These are phyloP conservation scores for Wallacemonas rigidus DNA, from an alignment of 208 protist genomes.

Conservation along the genomic window DNA sequence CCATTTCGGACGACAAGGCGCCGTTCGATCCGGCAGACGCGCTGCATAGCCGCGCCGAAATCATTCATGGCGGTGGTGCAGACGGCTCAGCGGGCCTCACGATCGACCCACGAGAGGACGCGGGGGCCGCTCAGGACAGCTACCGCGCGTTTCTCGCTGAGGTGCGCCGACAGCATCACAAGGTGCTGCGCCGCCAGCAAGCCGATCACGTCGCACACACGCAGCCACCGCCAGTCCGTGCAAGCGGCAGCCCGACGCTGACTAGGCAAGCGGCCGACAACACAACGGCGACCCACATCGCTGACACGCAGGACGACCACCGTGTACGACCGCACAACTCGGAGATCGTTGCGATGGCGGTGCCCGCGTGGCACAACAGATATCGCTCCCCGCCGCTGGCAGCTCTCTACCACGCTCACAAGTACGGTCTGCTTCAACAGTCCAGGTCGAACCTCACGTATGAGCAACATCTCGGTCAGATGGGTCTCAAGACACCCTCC, in stretches of 20 bases:
- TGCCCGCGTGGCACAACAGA: background rate
- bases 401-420: slow-evolving; percentile 9
- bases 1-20: too few relatives aligned
- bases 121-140: slow-evolving; percentile 1
- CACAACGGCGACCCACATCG: too few relatives aligned
- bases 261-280: too few relatives aligned
- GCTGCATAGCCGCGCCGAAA: too few relatives aligned
- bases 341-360: background rate
- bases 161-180: slow-evolving; percentile 43
- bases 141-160: slow-evolving; percentile 30
- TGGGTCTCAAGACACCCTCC: slow-evolving; percentile 6
- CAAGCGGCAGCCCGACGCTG: too few relatives aligned
- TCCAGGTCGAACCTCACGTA: background rate
- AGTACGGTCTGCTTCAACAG: background rate
- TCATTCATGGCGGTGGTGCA: too few relatives aligned
- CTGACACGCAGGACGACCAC: too few relatives aligned
- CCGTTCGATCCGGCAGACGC: too few relatives aligned
- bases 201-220: slow-evolving; percentile 2
- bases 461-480: slow-evolving; percentile 11
- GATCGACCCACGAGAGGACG: background rate
- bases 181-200: slow-evolving; percentile 39
- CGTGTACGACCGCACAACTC: too few relatives aligned
- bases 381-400: slow-evolving; percentile 13
- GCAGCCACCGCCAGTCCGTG: background rate
- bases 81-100: too few relatives aligned